Evolutionary conservation across 2,329 filamentous ascomycete species (phyloP).

Genomic region (Fusarium begoniae): DNA sequence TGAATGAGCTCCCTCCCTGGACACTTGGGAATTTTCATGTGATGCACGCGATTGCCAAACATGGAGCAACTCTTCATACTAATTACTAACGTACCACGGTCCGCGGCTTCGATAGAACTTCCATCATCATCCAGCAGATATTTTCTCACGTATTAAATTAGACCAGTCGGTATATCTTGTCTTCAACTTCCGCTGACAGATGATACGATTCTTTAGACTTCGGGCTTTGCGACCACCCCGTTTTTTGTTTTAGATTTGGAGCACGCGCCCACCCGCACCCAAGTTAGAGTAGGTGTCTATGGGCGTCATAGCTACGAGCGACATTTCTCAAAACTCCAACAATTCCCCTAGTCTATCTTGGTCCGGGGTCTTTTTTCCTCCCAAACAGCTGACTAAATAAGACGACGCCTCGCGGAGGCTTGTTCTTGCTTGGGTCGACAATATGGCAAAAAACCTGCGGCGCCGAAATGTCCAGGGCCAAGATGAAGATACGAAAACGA

Average conservation of each 20-base stretch:
- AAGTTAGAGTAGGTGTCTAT: not conserved
- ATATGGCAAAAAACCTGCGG: slow-evolving; percentile 48
- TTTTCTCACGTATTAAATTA: not conserved
- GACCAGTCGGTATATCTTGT: not conserved
- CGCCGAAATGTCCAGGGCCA: slow-evolving; percentile 42
- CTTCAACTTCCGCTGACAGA: slow-evolving; percentile 5
- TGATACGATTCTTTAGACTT: slow-evolving; percentile 10
- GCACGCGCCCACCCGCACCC: slow-evolving; percentile 22
- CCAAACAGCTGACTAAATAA: slow-evolving; percentile 11
- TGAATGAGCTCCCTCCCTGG: not conserved
- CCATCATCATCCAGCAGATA: not conserved
- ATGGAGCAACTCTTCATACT: slow-evolving; percentile 1
- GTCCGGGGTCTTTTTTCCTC: not conserved
- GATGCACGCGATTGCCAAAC: slow-evolving; percentile 13
- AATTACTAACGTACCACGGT: not conserved
- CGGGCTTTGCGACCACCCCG: slow-evolving; percentile 26
- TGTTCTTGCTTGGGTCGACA: slow-evolving; percentile 8
- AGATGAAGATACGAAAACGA: slow-evolving; percentile 28
- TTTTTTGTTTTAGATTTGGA: slow-evolving; percentile 33
- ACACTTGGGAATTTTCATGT: slow-evolving; percentile 20
- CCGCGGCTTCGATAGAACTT: not conserved
- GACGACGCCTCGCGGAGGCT: slow-evolving; percentile 33
- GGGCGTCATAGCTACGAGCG: slow-evolving; percentile 38
- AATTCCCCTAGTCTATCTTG: not conserved
- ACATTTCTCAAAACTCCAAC: slow-evolving; percentile 6